phyloP scores from a whole-genome alignment of 805 yeast species.

The Starmerella khaoyaiensis region DNA sequence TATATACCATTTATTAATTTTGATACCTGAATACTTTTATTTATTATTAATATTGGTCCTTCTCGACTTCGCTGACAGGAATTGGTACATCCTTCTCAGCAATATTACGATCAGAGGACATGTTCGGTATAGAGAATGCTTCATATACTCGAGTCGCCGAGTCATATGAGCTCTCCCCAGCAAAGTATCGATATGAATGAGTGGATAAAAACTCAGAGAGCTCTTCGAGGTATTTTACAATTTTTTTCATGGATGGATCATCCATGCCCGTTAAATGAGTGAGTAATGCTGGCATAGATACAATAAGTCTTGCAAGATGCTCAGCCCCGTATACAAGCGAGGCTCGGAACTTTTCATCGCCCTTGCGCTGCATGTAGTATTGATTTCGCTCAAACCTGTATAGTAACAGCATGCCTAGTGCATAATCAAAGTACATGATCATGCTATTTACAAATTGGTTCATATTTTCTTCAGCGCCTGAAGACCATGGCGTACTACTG shows the following conservation, averaged over 20 bases:
- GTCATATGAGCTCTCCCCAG: slow-evolving; percentile 13
- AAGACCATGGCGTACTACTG: no score
- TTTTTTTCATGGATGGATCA: slow-evolving; percentile 45
- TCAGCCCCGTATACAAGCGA: slow-evolving; percentile 61
- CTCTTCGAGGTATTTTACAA: slow-evolving; percentile 43
- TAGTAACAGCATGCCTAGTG: slow-evolving; percentile 53
- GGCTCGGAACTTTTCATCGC: slow-evolving; percentile 27
- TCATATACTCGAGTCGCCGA: slow-evolving; percentile 17
- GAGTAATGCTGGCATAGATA: slow-evolving; percentile 71
- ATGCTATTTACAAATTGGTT: slow-evolving; percentile 64
- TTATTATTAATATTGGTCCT: no score
- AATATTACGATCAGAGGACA: slow-evolving; percentile 4
- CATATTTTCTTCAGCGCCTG: slow-evolving; percentile 38
- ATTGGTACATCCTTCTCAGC: no score
- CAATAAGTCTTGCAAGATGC: slow-evolving; percentile 65
- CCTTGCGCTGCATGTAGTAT: slow-evolving; percentile 38
- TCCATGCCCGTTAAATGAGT: slow-evolving; percentile 65
- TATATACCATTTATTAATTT: no score
- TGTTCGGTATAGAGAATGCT: slow-evolving; percentile 9
- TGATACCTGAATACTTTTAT: no score
- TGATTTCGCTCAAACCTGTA: slow-evolving; percentile 72
- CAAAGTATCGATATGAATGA: slow-evolving; percentile 31
- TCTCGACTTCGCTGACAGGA: no score
- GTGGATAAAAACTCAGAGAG: slow-evolving; percentile 41
- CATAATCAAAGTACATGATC: slow-evolving; percentile 56